Conservation (phyloP, 345 rosid genomes). For the Microcos paniculata region DNA sequence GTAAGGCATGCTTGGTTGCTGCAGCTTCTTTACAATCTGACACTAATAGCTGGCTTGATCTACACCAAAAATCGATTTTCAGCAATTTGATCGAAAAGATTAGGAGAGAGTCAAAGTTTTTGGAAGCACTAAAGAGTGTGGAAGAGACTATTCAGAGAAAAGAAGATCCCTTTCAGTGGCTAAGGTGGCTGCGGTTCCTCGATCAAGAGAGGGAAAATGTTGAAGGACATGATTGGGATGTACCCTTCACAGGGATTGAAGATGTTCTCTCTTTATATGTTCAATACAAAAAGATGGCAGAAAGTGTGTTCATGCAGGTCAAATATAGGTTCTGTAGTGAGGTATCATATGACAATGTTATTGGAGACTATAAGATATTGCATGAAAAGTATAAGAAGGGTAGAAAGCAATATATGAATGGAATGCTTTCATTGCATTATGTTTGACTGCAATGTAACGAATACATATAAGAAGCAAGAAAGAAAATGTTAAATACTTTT, state of each 20-base stretch:
- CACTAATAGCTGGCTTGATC: slow-evolving; percentile 29
- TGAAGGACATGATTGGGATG: slow-evolving; percentile 16
- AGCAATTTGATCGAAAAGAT: slow-evolving; percentile 34
- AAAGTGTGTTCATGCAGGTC: slow-evolving; percentile 30
- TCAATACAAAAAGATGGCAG: slow-evolving; percentile 28
- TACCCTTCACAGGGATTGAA: slow-evolving; percentile 20
- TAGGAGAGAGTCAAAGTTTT: slow-evolving; percentile 21
- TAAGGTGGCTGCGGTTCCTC: slow-evolving; percentile 49
- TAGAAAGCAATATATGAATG: slow-evolving; percentile 52
- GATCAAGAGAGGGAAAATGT: slow-evolving; percentile 17
- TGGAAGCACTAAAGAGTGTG: slow-evolving; percentile 31
- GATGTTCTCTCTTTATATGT: slow-evolving; percentile 19
- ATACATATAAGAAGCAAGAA: not conserved
- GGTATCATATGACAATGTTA: slow-evolving; percentile 37
- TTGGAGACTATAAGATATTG: slow-evolving; percentile 29
- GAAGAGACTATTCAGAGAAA: slow-evolving; percentile 30
- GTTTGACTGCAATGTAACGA: slow-evolving; percentile 5
- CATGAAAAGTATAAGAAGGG: slow-evolving; percentile 44
- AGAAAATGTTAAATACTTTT: not conserved
- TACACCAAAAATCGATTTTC: slow-evolving; percentile 42
- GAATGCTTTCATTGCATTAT: slow-evolving; percentile 53
- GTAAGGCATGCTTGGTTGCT: slow-evolving; percentile 55
- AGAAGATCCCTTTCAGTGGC: slow-evolving; percentile 35
- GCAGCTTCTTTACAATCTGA: slow-evolving; percentile 27
- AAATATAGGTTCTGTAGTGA: slow-evolving; percentile 45